A percentile compares a stretch with the other conserved stretches of the same genome.
Evolutionary conservation across 495 filamentous ascomycete species (phyloP).

Genomic region (Neurospora tetraspora): DNA sequence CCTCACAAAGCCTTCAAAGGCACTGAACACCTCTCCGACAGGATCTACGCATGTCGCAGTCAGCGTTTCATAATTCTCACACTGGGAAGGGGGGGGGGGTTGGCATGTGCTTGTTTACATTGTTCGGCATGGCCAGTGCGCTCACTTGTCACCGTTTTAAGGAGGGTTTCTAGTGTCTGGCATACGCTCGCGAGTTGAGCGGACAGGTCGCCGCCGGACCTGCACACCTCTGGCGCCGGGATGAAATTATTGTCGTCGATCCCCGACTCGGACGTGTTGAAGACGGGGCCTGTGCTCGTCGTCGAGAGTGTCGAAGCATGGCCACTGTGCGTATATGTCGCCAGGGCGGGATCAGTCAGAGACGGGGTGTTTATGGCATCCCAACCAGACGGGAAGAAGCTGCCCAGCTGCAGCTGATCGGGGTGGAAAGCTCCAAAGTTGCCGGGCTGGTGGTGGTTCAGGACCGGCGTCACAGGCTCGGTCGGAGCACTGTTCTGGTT

Average conservation of each 20-base stretch:
- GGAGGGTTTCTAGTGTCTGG: conserved; percentile 1
- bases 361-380: conserved; percentile 1
- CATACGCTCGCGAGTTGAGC: conserved; percentile 1
- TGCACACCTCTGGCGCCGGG: conserved; percentile 1
- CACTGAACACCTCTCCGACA: background rate
- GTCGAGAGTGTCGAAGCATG: conserved; percentile 2
- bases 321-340: background rate
- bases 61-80: too few species aligned
- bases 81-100: too few species aligned
- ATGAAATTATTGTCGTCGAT: background rate
- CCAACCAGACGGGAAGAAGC: background rate
- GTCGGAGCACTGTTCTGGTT: background rate
- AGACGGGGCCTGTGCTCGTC: conserved; percentile 1
- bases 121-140: background rate
- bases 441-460: conserved; percentile 1
- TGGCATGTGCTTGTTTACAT: too few species aligned
- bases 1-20: conserved; percentile 1
- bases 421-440: conserved; percentile 1
- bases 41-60: background rate
- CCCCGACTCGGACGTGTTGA: background rate
- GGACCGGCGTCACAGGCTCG: background rate
- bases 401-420: background rate
- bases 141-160: conserved; percentile 1
- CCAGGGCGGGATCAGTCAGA: background rate
- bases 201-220: background rate